These are phyloP conservation scores for Solanum habrochaites DNA, from an alignment of 257 asterid species.

Conservation along the genomic window DNA sequence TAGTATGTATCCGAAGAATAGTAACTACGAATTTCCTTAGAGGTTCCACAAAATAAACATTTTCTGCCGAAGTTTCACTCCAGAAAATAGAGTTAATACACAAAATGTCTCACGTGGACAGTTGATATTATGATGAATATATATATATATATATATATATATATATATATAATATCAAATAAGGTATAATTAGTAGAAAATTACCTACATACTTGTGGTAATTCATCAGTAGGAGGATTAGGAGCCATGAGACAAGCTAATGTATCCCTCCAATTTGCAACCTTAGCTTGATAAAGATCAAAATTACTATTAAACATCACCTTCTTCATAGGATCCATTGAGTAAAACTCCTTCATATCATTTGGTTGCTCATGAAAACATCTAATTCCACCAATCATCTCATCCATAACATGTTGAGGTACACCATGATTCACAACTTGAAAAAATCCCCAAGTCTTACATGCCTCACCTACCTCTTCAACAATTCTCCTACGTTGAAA, in stretches of 20 bases:
- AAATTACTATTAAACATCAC: conserved; percentile 3
- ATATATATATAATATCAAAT: no score
- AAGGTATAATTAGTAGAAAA: not conserved
- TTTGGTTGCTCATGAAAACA: not conserved
- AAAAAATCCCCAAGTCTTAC: conserved; percentile 5
- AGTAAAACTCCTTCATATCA: not conserved
- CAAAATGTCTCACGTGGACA: no score
- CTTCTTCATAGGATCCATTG: conserved; percentile 1
- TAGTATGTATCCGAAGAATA: no score
- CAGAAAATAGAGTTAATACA: no score
- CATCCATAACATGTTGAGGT: conserved; percentile 1
- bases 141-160: no score
- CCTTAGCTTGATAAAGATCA: conserved; percentile 1
- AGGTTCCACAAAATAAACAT: no score
- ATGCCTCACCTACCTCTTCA: not conserved
- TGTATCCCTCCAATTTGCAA: conserved; percentile 9
- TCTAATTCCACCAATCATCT: not conserved
- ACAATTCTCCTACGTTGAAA: not conserved
- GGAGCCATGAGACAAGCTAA: conserved; percentile 2
- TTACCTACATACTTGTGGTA: not conserved
- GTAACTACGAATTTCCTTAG: no score
- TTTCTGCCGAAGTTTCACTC: no score
- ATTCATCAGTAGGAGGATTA: conserved; percentile 1
- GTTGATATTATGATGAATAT: no score
- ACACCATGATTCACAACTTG: conserved; percentile 12